Base-by-base conservation (phyloP, 768 basidiomycete genomes). In the Antrodiella citrinella region DNA sequence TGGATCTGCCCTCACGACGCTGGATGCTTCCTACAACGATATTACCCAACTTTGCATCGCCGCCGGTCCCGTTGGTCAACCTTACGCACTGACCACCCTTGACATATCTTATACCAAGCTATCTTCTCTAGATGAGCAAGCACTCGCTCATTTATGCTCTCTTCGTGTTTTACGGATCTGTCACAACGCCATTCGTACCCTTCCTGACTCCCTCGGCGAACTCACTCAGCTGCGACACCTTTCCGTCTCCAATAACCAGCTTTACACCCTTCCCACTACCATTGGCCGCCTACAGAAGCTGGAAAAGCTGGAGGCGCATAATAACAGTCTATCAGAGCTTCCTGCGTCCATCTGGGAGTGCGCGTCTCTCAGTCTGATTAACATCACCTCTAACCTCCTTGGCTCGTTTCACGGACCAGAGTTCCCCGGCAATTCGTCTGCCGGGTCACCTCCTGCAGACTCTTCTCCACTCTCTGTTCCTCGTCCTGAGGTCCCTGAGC, bases 101-200 rank as follows among this genome's bases (percentile, higher is more conserved):
- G 86, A 98, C 59, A 74, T 98, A 45, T 92, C 92, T 2, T 76
- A 90, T 56, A 84, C 86, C 44, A 95, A 95, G 63, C 77, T 98
- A 2, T 89, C 90, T 2, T 80, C 84, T 1, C 72, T 97, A 3
- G 86, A 91, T 51, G 82, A 89, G 51, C 69, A 77, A 30, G 78
- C 84, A 2, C 73, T 96, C 22, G 74, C 77, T 2, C 84, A 86
- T 47, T 76, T 97, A 18, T 72, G 79, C 19, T 81, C 82, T 13
- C 80, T 99, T 38, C 74, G 77, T 40, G 69, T 70, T 2, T 75
- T 98, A 39, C 79, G 79, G 51, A 72, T 99, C 48, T 84, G 94
- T 63, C 82, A 91, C 69, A 98, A 98, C 67, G 76, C 84, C 26
- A 84, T 98, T 60, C 84, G 83, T 4, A 71, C 78, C 7, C 78